Evolutionary conservation across 139 green algal species (phyloP), one percentile per base, ranked within the genome.

Genomic region (Micromonas commoda): DNA sequence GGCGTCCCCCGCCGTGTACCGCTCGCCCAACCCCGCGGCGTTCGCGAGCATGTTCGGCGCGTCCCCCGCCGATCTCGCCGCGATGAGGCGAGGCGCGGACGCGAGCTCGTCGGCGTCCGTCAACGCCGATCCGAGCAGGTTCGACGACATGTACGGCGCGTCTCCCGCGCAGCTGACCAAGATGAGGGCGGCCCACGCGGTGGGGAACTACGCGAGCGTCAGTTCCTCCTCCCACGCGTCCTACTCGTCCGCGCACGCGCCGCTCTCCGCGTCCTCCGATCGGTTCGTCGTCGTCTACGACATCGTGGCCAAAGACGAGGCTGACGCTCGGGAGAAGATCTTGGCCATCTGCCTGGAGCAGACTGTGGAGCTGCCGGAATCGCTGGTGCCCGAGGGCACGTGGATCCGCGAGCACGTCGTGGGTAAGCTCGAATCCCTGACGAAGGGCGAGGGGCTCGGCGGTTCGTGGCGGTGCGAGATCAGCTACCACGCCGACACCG

Each of bases 301-400:
- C 1, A 21, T 75, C 1, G 37, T 75, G 2, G 68, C 68, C 5
- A 13, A 23, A 26, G 33, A 63, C 29, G 68, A 75, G 38, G 19
- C 37, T 1, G 68, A 38, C 24, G 34, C 34, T 13, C n/a, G 35
- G 20, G 38, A 75, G 38, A 75, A 63, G 24, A 26, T 61, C n/a
- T 31, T 75, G 20, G 68, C 52, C 2, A 75, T 81, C 45, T 82
- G 77, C 71, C n/a, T 82, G 31, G 79, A 83, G 63, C 79, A 83
- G 65, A 83, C 79, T 0, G 79, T 83, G 35, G 79, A 83, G 73
- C 51, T 83, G 19, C 79, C 79, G 31, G 79, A 29, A 24, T 32
- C n/a, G 19, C 35, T 77, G 23, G 72, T 80, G 2, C 54, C 71
- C 0, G 79, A 75, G 20, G 69, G 45, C 19, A 75, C 68, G 1